These are phyloP conservation scores for Coemansia sp. DNA, from an alignment of 192 early-diverging fungal genomes.

Conservation along the genomic window DNA sequence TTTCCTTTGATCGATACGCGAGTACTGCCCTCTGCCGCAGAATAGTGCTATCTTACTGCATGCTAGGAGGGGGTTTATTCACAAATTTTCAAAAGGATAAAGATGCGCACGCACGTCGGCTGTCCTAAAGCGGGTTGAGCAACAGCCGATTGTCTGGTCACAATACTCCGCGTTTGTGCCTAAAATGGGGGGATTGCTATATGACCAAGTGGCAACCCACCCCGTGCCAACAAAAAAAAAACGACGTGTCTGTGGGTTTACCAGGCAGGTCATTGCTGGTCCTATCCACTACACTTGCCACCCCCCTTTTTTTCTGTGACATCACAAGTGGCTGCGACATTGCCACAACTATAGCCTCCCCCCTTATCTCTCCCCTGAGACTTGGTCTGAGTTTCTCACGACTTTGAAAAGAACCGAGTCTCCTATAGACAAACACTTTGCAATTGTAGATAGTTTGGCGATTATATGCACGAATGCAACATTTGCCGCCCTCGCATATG, in stretches of 20 bases:
- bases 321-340: not conserved
- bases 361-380: not conserved
- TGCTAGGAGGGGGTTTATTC: not conserved
- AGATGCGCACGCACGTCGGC: conserved; percentile 3
- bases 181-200: conserved; percentile 1
- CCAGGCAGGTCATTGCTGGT: not conserved
- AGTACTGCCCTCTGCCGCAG: not conserved
- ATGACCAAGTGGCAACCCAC: conserved; percentile 2
- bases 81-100: not conserved
- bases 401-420: not conserved
- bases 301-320: not conserved
- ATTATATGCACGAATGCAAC: not conserved
- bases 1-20: not conserved
- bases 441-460: not conserved
- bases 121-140: conserved; percentile 8
- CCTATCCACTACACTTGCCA: not conserved
- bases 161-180: conserved; percentile 1
- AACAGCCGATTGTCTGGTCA: not conserved
- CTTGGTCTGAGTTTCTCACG: conserved; percentile 6
- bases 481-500: conserved; percentile 1
- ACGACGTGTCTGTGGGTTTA: not conserved
- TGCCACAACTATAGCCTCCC: not conserved
- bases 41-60: conserved; percentile 3
- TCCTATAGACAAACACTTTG: not conserved
- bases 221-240: conserved; percentile 5